Evolutionary conservation across 208 protist species (phyloP).

Genomic region (Trichomonas gallinae): DNA sequence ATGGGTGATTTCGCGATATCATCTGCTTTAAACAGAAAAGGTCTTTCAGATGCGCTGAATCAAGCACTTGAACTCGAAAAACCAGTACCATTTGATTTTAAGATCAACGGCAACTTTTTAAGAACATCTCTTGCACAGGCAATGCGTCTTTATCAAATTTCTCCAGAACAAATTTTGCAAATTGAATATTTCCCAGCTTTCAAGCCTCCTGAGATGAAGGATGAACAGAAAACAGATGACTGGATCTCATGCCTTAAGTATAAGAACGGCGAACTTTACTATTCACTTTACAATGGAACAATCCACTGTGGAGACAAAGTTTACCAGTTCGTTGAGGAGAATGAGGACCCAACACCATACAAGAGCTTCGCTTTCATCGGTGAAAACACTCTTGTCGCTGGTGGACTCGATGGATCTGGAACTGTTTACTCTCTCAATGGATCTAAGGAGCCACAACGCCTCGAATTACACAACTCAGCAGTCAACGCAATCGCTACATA

Average conservation of each 20-base stretch:
- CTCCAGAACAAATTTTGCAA: neutral
- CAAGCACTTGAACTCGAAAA: neutral
- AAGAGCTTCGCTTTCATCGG: neutral
- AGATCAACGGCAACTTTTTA: neutral
- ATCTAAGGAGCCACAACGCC: neutral
- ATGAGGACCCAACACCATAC: neutral
- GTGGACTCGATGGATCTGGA: neutral
- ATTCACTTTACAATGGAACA: neutral
- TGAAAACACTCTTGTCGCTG: neutral
- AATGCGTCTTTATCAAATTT: neutral
- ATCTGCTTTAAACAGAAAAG: neutral
- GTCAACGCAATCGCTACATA: neutral
- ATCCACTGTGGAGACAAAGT: neutral
- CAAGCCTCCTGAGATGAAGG: neutral
- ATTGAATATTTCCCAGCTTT: constrained; percentile 21
- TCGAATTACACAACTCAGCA: neutral
- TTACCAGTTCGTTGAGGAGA: neutral
- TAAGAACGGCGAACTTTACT: neutral
- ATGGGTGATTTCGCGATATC: neutral
- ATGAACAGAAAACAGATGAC: neutral
- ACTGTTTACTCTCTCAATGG: neutral
- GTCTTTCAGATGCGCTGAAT: constrained; percentile 6
- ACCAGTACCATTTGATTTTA: constrained; percentile 10
- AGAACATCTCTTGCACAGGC: neutral
- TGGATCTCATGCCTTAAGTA: neutral